Evolutionary conservation across 345 rosid genomes (phyloP).

Genomic region (Syzygium grande): DNA sequence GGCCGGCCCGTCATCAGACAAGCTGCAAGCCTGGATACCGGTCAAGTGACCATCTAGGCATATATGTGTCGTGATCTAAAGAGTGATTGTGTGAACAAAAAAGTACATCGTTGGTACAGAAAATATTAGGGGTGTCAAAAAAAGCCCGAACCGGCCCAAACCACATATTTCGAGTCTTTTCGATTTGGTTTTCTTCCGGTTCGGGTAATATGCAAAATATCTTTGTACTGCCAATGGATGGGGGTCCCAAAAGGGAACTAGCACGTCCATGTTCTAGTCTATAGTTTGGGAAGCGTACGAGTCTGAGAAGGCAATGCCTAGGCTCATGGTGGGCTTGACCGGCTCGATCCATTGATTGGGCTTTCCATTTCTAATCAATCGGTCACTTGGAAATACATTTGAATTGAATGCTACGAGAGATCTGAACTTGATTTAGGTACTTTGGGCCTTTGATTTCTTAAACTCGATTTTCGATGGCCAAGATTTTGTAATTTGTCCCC

Average conservation of each 20-base stretch:
- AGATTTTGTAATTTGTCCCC: not conserved
- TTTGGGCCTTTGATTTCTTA: not conserved
- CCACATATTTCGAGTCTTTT: not conserved
- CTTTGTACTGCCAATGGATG: not conserved
- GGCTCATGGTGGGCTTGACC: not conserved
- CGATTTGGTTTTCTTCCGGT: not conserved
- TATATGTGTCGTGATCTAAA: not conserved
- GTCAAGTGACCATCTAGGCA: not conserved
- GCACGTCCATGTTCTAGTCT: not conserved
- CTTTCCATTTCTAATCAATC: not conserved
- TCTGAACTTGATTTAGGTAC: not conserved
- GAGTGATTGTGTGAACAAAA: not conserved
- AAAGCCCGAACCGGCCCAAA: not conserved
- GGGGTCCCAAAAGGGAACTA: not conserved
- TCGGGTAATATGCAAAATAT: not conserved
- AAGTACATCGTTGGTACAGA: not conserved
- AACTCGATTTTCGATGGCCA: not conserved
- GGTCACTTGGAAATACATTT: not conserved
- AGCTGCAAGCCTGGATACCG: not conserved
- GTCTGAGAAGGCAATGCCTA: not conserved
- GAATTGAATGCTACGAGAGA: not conserved
- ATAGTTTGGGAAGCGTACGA: not conserved
- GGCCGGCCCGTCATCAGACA: not conserved
- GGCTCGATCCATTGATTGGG: not conserved
- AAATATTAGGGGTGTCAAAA: not conserved